These are phyloP conservation scores for Sarocladium kiliense DNA, from an alignment of 2,329 filamentous ascomycete species.

Conservation along the genomic window DNA sequence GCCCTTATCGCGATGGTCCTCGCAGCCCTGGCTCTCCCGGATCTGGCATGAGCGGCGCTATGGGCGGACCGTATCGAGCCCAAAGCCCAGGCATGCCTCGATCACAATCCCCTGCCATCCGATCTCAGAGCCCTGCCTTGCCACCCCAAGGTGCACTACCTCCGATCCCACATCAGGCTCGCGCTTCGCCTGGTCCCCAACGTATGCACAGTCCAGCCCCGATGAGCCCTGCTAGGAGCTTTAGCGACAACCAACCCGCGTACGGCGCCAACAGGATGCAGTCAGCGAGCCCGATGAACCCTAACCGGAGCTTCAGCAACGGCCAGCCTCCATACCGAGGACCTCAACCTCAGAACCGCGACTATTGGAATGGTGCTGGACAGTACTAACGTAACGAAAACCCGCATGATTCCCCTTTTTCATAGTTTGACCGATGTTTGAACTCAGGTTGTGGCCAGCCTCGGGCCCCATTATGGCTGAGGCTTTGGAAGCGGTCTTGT, in stretches of 20 bases:
- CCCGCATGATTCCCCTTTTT: background rate
- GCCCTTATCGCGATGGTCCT: slow-evolving; percentile 8
- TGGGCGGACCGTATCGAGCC: slow-evolving; percentile 6
- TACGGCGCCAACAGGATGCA: slow-evolving; percentile 11
- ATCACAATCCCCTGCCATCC: background rate
- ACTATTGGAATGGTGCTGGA: background rate
- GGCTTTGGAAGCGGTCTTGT: too few species aligned
- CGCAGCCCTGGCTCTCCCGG: background rate
- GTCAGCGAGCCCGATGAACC: slow-evolving; percentile 6
- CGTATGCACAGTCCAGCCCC: slow-evolving; percentile 10
- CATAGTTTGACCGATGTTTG: background rate
- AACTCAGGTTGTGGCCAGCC: too few species aligned
- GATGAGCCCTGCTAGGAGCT: slow-evolving; percentile 8
- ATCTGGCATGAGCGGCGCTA: slow-evolving; percentile 5
- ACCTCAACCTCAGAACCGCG: background rate
- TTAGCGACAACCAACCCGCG: slow-evolving; percentile 8
- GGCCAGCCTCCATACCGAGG: slow-evolving; percentile 2
- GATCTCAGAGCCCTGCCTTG: background rate
- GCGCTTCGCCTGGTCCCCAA: slow-evolving; percentile 12
- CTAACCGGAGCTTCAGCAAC: slow-evolving; percentile 8
- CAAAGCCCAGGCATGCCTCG: slow-evolving; percentile 7
- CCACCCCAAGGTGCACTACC: background rate
- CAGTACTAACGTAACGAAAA: background rate
- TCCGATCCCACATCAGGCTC: slow-evolving; percentile 7
- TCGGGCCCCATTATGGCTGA: too few species aligned